Evolutionary conservation across 164 flowering plant species (phyloP).

Genomic region (Nymphaea colorata): DNA sequence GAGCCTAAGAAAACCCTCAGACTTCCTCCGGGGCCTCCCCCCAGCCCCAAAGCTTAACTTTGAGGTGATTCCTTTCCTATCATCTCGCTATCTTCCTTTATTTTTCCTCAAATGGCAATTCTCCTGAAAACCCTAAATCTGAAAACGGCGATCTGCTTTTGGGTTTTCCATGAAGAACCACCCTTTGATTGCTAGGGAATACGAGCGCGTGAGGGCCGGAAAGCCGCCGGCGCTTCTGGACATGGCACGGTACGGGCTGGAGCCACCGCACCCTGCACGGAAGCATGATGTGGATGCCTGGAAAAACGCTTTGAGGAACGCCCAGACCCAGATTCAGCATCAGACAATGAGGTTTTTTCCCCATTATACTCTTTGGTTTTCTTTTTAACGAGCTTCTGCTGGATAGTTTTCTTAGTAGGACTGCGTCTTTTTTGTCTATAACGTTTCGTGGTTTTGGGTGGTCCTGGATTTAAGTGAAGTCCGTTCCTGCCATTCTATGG

Average conservation of each 20-base stretch:
- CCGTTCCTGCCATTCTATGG: no score
- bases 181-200: constrained; percentile 92
- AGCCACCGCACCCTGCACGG: constrained; percentile 50
- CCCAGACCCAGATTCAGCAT: constrained; percentile 75
- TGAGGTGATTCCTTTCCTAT: constrained; percentile 27
- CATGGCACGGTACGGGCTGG: constrained; percentile 58
- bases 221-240: constrained; percentile 75
- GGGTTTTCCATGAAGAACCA: constrained; percentile 34
- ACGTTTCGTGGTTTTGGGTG: no score
- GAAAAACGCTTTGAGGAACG: constrained; percentile 68
- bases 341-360: constrained; percentile 58
- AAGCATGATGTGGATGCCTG: constrained; percentile 74
- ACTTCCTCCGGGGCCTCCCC: constrained; percentile 79
- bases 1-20: constrained; percentile 77
- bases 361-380: background rate
- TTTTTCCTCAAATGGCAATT: no score
- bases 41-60: constrained; percentile 44
- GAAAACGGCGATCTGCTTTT: background rate
- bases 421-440: no score
- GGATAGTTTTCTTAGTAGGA: no score
- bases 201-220: constrained; percentile 85
- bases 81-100: background rate
- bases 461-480: no score
- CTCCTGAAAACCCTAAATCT: no score
- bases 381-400: background rate